phyloP scores from a whole-genome alignment of 108 stramenopile genomes.

The Skeletonema menzelii region DNA sequence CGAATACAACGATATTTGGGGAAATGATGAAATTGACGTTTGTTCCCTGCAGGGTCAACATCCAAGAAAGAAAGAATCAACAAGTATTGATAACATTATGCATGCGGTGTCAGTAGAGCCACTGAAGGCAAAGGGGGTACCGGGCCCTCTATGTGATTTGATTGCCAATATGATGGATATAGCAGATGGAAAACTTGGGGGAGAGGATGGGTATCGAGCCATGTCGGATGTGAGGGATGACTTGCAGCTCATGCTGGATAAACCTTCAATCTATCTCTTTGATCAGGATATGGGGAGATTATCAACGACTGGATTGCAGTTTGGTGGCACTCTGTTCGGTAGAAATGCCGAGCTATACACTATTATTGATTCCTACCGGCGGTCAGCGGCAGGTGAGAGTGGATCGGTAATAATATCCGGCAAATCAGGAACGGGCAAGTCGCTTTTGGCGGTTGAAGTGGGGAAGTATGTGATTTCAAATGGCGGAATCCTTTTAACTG shows the following conservation, averaged over 20 bases:
- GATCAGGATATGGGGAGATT: conserved; percentile 9
- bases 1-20: too few species aligned
- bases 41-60: not conserved
- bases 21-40: too few species aligned
- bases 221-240: conserved; percentile 7
- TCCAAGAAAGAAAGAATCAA: not conserved
- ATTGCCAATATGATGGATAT: conserved; percentile 16
- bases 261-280: conserved; percentile 3
- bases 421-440: not conserved
- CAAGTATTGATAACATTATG: not conserved
- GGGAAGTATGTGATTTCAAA: not conserved
- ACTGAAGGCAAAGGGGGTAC: conserved; percentile 1
- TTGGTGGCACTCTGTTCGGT: not conserved
- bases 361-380: not conserved
- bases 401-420: not conserved
- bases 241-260: conserved; percentile 14
- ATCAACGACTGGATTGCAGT: not conserved
- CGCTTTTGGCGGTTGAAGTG: not conserved
- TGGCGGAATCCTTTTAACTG: not conserved
- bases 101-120: not conserved
- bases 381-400: not conserved
- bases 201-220: conserved; percentile 5
- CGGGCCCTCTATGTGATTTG: conserved; percentile 14
- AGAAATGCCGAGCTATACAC: not conserved
- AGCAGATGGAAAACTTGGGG: not conserved